Evolutionary conservation across 2,329 filamentous ascomycete species (phyloP).

Genomic region (Pseudophaeomoniella oleicola): DNA sequence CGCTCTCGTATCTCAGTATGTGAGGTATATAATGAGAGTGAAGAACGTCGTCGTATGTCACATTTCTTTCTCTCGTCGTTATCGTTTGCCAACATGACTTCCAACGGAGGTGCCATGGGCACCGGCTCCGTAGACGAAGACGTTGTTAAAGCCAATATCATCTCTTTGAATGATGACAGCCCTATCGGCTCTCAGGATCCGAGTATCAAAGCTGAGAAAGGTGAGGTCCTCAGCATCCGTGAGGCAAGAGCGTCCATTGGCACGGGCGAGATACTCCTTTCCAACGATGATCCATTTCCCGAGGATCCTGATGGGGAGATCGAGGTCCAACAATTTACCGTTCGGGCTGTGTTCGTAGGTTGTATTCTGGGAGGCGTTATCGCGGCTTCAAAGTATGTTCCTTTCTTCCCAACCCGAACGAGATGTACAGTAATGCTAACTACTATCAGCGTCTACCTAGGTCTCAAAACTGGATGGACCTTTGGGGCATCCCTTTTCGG

Average conservation of each 20-base stretch:
- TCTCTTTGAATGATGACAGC: background rate
- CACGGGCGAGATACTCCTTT: background rate
- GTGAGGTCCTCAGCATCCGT: background rate
- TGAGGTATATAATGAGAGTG: no score
- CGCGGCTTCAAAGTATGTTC: constrained; percentile 11
- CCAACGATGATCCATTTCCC: background rate
- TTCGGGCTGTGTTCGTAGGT: constrained; percentile 41
- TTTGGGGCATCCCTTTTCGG: constrained; percentile 7
- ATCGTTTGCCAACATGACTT: background rate
- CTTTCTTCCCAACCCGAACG: no score
- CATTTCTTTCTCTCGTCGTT: no score
- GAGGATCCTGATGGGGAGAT: background rate
- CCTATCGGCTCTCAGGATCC: background rate
- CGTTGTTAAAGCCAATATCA: background rate
- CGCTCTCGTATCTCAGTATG: no score
- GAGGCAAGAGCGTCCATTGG: background rate
- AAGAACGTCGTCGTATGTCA: no score
- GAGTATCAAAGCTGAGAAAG: background rate
- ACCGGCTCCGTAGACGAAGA: background rate
- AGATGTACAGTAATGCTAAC: no score
- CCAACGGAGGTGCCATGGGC: background rate
- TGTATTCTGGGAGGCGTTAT: constrained; percentile 34
- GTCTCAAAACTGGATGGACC: constrained; percentile 31
- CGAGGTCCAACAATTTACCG: constrained; percentile 26
- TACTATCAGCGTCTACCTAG: constrained; percentile 48